Base-by-base conservation (phyloP, 805 yeast genomes). In the Schwanniomyces yamadae region DNA sequence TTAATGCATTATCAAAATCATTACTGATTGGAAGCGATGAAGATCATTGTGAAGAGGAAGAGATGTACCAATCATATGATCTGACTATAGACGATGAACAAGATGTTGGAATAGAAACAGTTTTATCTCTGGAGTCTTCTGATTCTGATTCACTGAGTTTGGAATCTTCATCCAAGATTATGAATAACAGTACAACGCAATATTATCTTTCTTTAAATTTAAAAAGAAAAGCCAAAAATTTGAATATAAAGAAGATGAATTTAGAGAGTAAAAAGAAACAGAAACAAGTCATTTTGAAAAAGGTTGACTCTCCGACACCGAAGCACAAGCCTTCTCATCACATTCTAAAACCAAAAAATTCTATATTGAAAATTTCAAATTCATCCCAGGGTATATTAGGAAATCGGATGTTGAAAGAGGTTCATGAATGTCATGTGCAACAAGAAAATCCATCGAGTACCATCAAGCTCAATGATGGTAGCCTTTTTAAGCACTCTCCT, bases 251-350 rank as follows among this genome's bases (percentile, higher is more conserved):
- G 17, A n/a, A n/a, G 28, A 33, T 18, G 22, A 22, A 16, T 22
- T 25, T 18, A n/a, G 26, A 28, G 13, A 25, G 23, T 33, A 24
- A 24, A 34, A 21, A 35, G 35, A 26, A 25, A 22, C 20, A 21
- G 19, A 25, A 10, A 27, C 36, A 14, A 27, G 14, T 31, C 23
- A 23, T 26, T 15, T 19, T 25, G 33, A 15, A 39, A 37, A 23
- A 52, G 39, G 5, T 16, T 24, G 15, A 7, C 9, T 57, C 67
- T 6, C 70, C 70, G 1, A 57, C 62, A 0, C 71, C 67, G 1
- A 66, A 66, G 34, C 70, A 65, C 39, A 56, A 58, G 37, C 74
- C 74, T 4, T 62, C 66, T 19, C 74, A 68, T 45, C 66, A 63
- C 33, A 58, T 52, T 2, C 48, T 68, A 23, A 59, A 64, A 44